phyloP scores from a whole-genome alignment of 2,329 filamentous ascomycete species.

The Hymenoscyphus repandus region DNA sequence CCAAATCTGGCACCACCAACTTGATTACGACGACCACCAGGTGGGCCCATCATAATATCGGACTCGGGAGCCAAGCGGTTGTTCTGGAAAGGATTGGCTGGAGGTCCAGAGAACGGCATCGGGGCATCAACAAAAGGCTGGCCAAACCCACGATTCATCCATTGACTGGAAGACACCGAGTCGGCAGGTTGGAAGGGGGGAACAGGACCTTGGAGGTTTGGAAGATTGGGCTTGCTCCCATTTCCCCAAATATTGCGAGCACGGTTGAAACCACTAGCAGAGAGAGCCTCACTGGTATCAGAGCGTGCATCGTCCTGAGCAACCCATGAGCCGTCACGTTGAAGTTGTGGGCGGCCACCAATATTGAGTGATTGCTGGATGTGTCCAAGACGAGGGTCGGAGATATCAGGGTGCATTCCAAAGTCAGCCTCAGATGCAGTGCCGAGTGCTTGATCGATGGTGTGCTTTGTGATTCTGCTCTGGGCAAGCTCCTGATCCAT shows the following conservation, averaged over 20 bases:
- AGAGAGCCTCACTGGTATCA: slow-evolving; percentile 51
- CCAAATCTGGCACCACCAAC: slow-evolving; percentile 23
- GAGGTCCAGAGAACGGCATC: slow-evolving; percentile 23
- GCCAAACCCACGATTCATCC: slow-evolving; percentile 38
- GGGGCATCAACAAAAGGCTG: slow-evolving; percentile 28
- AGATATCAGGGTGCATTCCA: slow-evolving; percentile 23
- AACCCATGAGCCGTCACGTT: slow-evolving; percentile 46
- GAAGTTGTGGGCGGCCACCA: slow-evolving; percentile 34
- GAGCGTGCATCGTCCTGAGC: slow-evolving; percentile 49
- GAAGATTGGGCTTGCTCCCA: slow-evolving; percentile 36
- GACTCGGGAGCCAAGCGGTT: slow-evolving; percentile 28
- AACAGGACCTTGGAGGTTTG: slow-evolving; percentile 15
- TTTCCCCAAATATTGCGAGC: slow-evolving; percentile 52
- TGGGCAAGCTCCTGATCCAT: slow-evolving; percentile 68
- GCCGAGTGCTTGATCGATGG: slow-evolving; percentile 50
- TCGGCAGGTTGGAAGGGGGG: slow-evolving; percentile 28
- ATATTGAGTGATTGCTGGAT: slow-evolving; percentile 23
- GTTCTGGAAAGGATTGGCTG: slow-evolving; percentile 24
- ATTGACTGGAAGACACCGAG: slow-evolving; percentile 38
- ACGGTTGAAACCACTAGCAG: slow-evolving; percentile 47
- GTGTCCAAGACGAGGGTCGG: slow-evolving; percentile 22
- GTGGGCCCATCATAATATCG: slow-evolving; percentile 26
- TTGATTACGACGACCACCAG: slow-evolving; percentile 23
- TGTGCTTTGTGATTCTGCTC: slow-evolving; percentile 54
- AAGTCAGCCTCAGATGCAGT: slow-evolving; percentile 41